Percentiles rank a stretch among this genome's conserved stretches.
These are phyloP conservation scores for Penicillium paradoxum DNA, from an alignment of 495 filamentous ascomycete species.

Conservation along the genomic window DNA sequence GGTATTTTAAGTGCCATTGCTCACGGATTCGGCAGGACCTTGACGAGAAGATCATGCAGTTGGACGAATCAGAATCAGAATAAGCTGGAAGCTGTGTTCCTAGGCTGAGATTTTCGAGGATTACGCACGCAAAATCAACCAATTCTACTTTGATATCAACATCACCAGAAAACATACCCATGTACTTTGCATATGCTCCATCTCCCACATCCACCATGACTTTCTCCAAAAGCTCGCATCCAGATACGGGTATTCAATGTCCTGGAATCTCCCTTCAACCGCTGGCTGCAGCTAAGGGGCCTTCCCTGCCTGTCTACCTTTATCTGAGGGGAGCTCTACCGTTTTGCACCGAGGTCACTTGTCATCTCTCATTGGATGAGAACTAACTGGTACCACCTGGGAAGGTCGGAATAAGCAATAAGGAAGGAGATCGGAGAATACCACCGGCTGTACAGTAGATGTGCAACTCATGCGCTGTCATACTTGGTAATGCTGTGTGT, in stretches of 20 bases:
- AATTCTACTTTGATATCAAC: background rate
- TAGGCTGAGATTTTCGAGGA: background rate
- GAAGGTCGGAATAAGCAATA: too few species aligned
- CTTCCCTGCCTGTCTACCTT: background rate
- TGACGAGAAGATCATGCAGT: constrained; percentile 50
- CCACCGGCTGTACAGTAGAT: background rate
- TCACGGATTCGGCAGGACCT: constrained; percentile 37
- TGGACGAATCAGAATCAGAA: constrained; percentile 49
- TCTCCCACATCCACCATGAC: background rate
- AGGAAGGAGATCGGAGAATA: background rate
- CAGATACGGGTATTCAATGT: background rate
- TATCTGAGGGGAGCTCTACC: background rate
- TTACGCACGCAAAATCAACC: background rate
- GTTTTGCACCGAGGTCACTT: background rate
- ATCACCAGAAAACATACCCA: background rate
- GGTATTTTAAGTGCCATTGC: background rate
- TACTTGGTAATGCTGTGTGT: background rate
- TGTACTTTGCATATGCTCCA: background rate
- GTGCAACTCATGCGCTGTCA: background rate
- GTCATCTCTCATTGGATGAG: background rate
- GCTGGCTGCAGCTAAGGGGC: background rate
- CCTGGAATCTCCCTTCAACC: background rate
- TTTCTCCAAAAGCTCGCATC: background rate
- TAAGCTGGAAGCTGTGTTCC: constrained; percentile 9
- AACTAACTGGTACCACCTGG: too few species aligned